These are phyloP conservation scores for Kwoniella dejecticola DNA, from an alignment of 768 basidiomycete species.

Conservation along the genomic window DNA sequence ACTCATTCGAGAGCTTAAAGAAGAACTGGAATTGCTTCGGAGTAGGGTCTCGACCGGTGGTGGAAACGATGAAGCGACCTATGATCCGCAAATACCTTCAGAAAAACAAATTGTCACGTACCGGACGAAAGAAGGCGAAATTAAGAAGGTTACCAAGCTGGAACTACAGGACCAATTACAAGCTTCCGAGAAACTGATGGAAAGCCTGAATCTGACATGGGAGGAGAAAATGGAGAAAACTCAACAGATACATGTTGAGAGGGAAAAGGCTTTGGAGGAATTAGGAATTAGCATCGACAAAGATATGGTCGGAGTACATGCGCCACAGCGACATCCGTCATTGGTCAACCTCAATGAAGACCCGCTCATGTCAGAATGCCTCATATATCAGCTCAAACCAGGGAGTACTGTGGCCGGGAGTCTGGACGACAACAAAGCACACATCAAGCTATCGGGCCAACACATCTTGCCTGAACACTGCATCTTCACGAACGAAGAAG, in stretches of 20 bases:
- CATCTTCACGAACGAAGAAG: conserved; percentile 80
- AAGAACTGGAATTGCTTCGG: conserved; percentile 89
- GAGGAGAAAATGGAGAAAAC: conserved; percentile 80
- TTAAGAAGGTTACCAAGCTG: conserved; percentile 95
- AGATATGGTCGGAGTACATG: conserved; percentile 89
- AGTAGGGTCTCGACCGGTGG: conserved; percentile 59
- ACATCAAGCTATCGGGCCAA: conserved; percentile 88
- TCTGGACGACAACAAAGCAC: conserved; percentile 73
- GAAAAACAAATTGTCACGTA: conserved; percentile 95
- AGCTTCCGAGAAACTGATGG: conserved; percentile 80
- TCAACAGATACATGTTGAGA: conserved; percentile 91
- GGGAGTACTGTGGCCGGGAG: conserved; percentile 84
- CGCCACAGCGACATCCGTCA: conserved; percentile 74
- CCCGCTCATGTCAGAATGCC: conserved; percentile 86
- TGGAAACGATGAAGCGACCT: conserved; percentile 65
- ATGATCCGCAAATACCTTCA: conserved; percentile 84
- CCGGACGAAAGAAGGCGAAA: conserved; percentile 84
- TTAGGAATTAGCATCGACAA: conserved; percentile 97
- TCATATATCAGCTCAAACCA: conserved; percentile 75
- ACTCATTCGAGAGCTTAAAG: conserved; percentile 94
- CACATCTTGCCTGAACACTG: conserved; percentile 93
- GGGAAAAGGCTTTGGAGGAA: conserved; percentile 96
- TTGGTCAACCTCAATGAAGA: conserved; percentile 63
- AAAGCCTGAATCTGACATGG: conserved; percentile 92
- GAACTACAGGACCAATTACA: conserved; percentile 91